phyloP scores from a whole-genome alignment of 2,329 filamentous ascomycete species.

The Fusarium poae region DNA sequence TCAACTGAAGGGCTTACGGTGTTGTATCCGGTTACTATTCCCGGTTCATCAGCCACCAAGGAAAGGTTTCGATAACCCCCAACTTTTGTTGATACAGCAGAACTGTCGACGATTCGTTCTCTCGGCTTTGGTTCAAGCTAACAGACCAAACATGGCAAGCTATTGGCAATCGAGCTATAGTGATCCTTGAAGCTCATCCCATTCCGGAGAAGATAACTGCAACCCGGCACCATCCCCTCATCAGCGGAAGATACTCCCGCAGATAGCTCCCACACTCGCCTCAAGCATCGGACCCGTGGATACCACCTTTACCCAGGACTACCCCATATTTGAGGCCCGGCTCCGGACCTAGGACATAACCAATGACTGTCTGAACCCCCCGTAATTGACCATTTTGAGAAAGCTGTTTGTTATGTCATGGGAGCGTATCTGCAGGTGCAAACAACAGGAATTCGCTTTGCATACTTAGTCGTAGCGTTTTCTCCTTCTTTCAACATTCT shows the following conservation, averaged over 20 bases:
- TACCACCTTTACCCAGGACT: conserved; percentile 30
- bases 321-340: conserved; percentile 45
- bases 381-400: conserved; percentile 24
- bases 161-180: conserved; percentile 27
- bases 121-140: conserved; percentile 28
- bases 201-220: conserved; percentile 28
- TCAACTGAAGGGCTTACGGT: conserved; percentile 13
- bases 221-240: conserved; percentile 8
- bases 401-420: conserved; percentile 35
- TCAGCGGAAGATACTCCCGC: conserved; percentile 18
- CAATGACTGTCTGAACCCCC: conserved; percentile 34
- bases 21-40: conserved; percentile 27
- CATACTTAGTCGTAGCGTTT: conserved; percentile 15
- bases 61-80: conserved; percentile 17
- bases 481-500: conserved; percentile 17
- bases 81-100: conserved; percentile 27
- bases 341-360: conserved; percentile 37
- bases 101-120: conserved; percentile 28
- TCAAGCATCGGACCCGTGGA: conserved; percentile 31
- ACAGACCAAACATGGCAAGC: conserved; percentile 19
- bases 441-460: conserved; percentile 25
- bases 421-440: conserved; percentile 30
- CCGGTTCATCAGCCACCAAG: conserved; percentile 28
- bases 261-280: conserved; percentile 29
- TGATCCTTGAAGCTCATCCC: conserved; percentile 14